phyloP scores from a whole-genome alignment of 345 rosid genomes.

The Garcia nutans region DNA sequence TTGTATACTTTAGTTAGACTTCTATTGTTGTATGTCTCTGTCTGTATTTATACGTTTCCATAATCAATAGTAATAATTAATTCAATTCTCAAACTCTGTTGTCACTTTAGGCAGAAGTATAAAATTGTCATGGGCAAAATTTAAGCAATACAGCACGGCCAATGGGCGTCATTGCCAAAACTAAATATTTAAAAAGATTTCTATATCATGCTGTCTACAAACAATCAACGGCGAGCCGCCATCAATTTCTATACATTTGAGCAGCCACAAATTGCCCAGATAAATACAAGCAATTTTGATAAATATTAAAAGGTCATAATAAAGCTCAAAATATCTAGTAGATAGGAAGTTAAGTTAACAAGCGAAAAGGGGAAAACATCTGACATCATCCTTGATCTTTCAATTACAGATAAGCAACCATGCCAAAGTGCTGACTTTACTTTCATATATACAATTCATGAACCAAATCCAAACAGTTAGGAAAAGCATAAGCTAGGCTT shows the following conservation, averaged over 20 bases:
- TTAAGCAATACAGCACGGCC: neutral
- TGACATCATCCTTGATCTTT: too few relatives aligned
- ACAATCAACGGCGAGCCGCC: neutral
- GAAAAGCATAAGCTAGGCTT: too few relatives aligned
- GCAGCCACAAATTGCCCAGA: neutral
- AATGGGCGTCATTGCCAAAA: slow-evolving; percentile 5
- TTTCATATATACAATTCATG: too few relatives aligned
- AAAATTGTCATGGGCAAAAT: neutral
- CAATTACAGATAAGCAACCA: too few relatives aligned
- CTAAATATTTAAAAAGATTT: neutral
- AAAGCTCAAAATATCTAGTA: neutral
- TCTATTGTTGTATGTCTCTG: too few relatives aligned
- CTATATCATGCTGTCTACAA: neutral
- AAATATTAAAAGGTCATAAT: neutral
- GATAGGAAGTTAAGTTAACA: neutral
- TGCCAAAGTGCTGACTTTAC: too few relatives aligned
- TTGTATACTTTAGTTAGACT: too few relatives aligned
- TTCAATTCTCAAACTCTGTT: too few relatives aligned
- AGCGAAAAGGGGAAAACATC: neutral
- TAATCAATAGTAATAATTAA: too few relatives aligned
- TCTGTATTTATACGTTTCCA: too few relatives aligned
- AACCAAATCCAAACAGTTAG: too few relatives aligned
- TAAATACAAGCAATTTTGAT: neutral
- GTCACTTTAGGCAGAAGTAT: too few relatives aligned
- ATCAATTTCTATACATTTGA: neutral